Evolutionary conservation across 2,329 filamentous ascomycete genomes (phyloP).

Genomic region (Pseudocercospora crystallina): DNA sequence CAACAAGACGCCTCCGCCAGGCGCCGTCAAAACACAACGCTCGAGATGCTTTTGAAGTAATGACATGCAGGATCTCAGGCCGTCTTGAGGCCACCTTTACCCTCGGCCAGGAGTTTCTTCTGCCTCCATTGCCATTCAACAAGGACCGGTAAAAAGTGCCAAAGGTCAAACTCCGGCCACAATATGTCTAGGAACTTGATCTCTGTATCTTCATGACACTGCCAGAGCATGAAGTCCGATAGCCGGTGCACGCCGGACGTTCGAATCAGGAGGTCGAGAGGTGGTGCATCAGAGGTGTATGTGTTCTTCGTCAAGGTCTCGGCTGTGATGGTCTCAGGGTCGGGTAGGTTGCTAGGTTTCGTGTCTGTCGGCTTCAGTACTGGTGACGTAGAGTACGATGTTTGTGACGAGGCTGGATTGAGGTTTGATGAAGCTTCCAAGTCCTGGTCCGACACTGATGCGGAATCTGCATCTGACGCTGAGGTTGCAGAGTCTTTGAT

Average conservation of each 20-base stretch:
- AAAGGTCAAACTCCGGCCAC: slow-evolving; percentile 95
- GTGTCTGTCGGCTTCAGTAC: slow-evolving; percentile 33
- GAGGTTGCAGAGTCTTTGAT: slow-evolving; percentile 10
- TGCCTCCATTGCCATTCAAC: slow-evolving; percentile 79
- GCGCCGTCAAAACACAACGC: no score
- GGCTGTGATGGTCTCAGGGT: slow-evolving; percentile 83
- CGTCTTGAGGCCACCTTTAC: slow-evolving; percentile 14
- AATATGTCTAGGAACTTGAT: slow-evolving; percentile 89
- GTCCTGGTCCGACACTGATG: slow-evolving; percentile 27
- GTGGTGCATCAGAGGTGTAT: slow-evolving; percentile 82
- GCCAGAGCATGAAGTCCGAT: slow-evolving; percentile 99
- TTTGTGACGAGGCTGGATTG: slow-evolving; percentile 40
- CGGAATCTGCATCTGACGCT: slow-evolving; percentile 24
- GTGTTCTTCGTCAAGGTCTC: slow-evolving; percentile 82
- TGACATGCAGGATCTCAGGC: background rate
- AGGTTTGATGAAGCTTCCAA: slow-evolving; percentile 33
- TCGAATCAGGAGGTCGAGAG: slow-evolving; percentile 84
- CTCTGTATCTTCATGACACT: slow-evolving; percentile 88
- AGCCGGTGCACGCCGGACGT: slow-evolving; percentile 91
- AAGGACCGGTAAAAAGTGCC: slow-evolving; percentile 87
- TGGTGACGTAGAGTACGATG: slow-evolving; percentile 40
- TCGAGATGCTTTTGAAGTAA: no score
- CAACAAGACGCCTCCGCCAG: background rate
- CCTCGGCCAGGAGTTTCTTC: slow-evolving; percentile 41
- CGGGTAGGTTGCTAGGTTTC: slow-evolving; percentile 46